Percentiles rank a stretch among this genome's conserved stretches.
phyloP scores from a whole-genome alignment of 2,329 filamentous ascomycete species.

The Tolypocladium tundrense region DNA sequence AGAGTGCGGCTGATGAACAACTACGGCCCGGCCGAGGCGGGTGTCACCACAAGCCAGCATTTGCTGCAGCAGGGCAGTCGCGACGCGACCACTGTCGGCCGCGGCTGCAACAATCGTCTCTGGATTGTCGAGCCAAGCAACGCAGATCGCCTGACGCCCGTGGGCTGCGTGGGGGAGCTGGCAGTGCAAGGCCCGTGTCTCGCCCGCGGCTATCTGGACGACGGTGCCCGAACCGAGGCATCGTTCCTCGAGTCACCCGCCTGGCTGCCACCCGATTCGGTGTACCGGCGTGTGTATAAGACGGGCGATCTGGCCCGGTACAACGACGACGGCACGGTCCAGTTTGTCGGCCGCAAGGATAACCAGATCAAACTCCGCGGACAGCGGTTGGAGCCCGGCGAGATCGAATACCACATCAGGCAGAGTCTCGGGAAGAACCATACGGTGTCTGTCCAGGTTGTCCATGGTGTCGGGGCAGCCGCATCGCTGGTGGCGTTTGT shows the following conservation, averaged over 20 bases:
- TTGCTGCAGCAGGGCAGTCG: too few relatives aligned
- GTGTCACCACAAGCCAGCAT: neutral
- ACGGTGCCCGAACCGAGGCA: slow-evolving; percentile 36
- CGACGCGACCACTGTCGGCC: slow-evolving; percentile 22
- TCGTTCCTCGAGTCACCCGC: slow-evolving; percentile 39
- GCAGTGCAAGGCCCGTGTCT: slow-evolving; percentile 15
- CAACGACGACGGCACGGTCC: slow-evolving; percentile 12
- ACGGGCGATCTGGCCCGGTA: slow-evolving; percentile 19
- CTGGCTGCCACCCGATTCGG: neutral
- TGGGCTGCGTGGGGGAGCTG: too few relatives aligned
- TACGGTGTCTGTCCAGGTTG: too few relatives aligned
- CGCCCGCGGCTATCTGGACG: slow-evolving; percentile 42
- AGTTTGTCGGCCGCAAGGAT: slow-evolving; percentile 13
- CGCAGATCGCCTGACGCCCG: too few relatives aligned
- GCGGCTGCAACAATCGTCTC: slow-evolving; percentile 11
- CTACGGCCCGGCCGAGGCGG: slow-evolving; percentile 8
- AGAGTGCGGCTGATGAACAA: slow-evolving; percentile 1
- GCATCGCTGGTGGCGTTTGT: too few relatives aligned
- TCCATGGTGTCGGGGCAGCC: too few relatives aligned
- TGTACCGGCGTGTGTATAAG: slow-evolving; percentile 14
- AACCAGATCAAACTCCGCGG: slow-evolving; percentile 17
- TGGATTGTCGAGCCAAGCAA: too few relatives aligned
- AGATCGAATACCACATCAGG: neutral
- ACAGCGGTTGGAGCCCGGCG: slow-evolving; percentile 7
- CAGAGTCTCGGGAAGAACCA: too few relatives aligned